A percentile compares a stretch with the other conserved stretches of the same genome.
phyloP scores from a whole-genome alignment of 176 grass and related monocot species.

The Aegilops sharonensis region DNA sequence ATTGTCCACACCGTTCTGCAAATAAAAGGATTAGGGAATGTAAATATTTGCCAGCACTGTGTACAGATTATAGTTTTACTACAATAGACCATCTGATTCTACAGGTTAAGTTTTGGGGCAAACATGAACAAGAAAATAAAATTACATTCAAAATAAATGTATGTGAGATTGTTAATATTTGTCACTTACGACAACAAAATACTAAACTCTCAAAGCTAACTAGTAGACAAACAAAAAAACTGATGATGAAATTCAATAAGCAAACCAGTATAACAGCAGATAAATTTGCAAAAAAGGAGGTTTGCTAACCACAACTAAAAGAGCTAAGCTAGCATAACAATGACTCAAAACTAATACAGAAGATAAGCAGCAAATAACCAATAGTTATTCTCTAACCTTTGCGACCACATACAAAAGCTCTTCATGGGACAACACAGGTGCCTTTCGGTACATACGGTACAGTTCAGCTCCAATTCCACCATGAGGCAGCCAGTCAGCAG shows the following conservation, averaged over 20 bases:
- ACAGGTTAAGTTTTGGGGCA: background rate
- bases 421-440: constrained; percentile 85
- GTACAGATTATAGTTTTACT: constrained; percentile 1
- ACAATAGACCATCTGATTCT: background rate
- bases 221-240: background rate
- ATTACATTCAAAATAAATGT: background rate
- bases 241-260: background rate
- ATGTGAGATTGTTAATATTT: constrained; percentile 1
- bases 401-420: constrained; percentile 79
- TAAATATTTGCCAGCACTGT: background rate
- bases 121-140: background rate
- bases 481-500: constrained; percentile 93
- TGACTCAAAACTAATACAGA: background rate
- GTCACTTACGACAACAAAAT: background rate
- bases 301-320: background rate
- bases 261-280: background rate
- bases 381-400: constrained; percentile 50
- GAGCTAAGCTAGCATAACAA: background rate
- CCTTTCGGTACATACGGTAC: constrained; percentile 75
- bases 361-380: background rate
- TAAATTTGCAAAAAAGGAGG: background rate
- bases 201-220: background rate
- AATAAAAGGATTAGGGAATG: background rate
- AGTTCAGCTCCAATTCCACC: constrained; percentile 85
- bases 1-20: constrained; percentile 53